Evolutionary conservation across 1,284 basidiomycete genomes (phyloP), one percentile per base, ranked within the genome.

Genomic region (Microbotryum violaceum): DNA sequence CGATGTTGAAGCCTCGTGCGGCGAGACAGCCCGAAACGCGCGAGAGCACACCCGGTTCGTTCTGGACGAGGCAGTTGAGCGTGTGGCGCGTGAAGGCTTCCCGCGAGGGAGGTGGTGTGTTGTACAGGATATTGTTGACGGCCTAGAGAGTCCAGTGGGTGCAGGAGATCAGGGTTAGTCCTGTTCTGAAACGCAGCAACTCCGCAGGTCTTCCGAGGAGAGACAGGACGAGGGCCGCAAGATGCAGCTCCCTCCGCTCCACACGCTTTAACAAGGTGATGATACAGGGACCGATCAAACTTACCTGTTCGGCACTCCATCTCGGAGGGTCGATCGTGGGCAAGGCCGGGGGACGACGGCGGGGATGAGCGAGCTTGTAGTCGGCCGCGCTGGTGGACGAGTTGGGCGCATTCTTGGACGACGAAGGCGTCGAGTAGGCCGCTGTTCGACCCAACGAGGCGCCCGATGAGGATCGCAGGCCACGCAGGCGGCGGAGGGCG

Each of bases 1-100:
- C 96, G 76, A 78, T 59, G 55, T 99, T 99, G 82, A 98, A 97
- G 1, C 96, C 96, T 68, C 96, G 82, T 48, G 91, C 96, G 25
- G 96, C 96, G 33, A 99, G 83, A 70, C 94, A 97, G 67, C 96
- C 96, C 6, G 94, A 94, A 2, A 99, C 93, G 69, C 96, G 87
- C 25, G 94, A 97, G 23, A 99, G 82, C 21, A 99, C 96, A 75
- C 96, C 96, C 3, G 96, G 96, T 78, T 99, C 96, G 75, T 99
- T 97, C 78, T 99, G 96, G 8, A 99, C 96, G 64, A 99, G 85
- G 77, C 93, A 97, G 79, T 98, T 98, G 68, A 99, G 82, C 63
- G 94, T 85, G 75, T 98, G 96, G 75, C 92, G 68, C 88, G 74
- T 54, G 48, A 49, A 64, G 33, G 68, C 68, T 64, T 70, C 66